Percentiles rank a stretch among this genome's conserved stretches.
Conservation (phyloP, 345 rosid species). For the Euphorbia pulcherrima region DNA sequence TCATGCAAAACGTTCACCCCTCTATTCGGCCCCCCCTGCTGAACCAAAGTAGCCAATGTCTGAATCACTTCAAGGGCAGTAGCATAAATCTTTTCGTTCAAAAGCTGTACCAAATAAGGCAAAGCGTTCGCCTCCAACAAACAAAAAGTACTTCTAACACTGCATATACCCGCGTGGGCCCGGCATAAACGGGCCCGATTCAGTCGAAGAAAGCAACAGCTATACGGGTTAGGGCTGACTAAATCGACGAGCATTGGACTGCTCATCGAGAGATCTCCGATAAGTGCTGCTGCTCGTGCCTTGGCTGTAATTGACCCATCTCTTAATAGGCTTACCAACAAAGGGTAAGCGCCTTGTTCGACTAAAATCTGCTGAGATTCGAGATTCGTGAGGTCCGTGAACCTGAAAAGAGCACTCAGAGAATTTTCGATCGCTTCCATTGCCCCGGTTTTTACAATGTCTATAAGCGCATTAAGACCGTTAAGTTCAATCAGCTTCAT, state of each 20-base stretch:
- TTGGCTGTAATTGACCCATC: conserved; percentile 44
- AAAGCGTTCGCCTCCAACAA: conserved; percentile 47
- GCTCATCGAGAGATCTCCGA: conserved; percentile 56
- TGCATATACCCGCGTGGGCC: conserved; percentile 51
- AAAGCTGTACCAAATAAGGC: conserved; percentile 41
- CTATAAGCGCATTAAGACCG: conserved; percentile 42
- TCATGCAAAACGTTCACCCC: conserved; percentile 46
- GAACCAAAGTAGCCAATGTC: conserved; percentile 54
- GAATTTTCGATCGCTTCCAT: conserved; percentile 65
- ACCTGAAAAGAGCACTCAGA: conserved; percentile 59
- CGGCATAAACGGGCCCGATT: conserved; percentile 36
- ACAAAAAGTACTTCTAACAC: conserved; percentile 48
- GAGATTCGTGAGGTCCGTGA: conserved; percentile 47
- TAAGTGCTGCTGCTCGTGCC: conserved; percentile 61
- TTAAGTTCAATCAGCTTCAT: conserved; percentile 47
- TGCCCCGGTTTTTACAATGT: conserved; percentile 39
- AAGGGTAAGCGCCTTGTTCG: conserved; percentile 46
- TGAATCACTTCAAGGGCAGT: conserved; percentile 55
- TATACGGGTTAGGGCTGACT: conserved; percentile 21
- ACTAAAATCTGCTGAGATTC: conserved; percentile 49
- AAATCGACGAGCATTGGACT: conserved; percentile 37
- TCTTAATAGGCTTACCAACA: conserved; percentile 45
- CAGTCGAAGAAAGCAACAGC: conserved; percentile 44
- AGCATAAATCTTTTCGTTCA: conserved; percentile 33
- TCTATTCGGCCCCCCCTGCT: conserved; percentile 31